Evolutionary conservation across 1,284 basidiomycete species (phyloP).

Genomic region (Heliocybe sulcata): DNA sequence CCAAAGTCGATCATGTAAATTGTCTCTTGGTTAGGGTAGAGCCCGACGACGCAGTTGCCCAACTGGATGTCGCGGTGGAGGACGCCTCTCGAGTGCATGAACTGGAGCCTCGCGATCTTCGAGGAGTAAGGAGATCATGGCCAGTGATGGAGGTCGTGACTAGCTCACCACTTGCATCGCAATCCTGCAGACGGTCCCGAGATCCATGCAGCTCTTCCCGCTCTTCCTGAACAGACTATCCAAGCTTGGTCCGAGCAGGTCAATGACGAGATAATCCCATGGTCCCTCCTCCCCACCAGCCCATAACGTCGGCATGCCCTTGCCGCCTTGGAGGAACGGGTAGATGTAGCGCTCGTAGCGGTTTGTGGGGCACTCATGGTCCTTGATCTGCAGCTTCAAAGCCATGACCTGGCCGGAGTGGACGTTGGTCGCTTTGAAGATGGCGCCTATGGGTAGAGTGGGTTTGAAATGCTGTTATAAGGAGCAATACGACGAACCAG

Average conservation of each 20-base stretch:
- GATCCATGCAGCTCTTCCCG: constrained; percentile 51
- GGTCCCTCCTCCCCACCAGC: constrained; percentile 48
- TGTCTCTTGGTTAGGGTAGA: constrained; percentile 42
- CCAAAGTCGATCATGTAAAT: constrained; percentile 82
- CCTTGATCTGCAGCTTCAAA: constrained; percentile 58
- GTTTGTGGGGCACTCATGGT: constrained; percentile 71
- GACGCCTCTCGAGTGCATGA: constrained; percentile 65
- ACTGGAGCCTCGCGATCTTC: constrained; percentile 60
- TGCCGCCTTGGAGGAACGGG: constrained; percentile 62
- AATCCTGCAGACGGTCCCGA: constrained; percentile 63
- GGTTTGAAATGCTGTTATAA: neutral
- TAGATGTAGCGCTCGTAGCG: constrained; percentile 61
- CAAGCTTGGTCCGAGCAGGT: constrained; percentile 61
- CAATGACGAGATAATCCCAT: constrained; percentile 72
- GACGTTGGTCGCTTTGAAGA: constrained; percentile 53
- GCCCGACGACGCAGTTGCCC: constrained; percentile 64
- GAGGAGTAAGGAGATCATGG: constrained; percentile 1
- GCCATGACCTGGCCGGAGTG: constrained; percentile 53
- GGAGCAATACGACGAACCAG: constrained; percentile 6
- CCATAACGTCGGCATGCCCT: constrained; percentile 65
- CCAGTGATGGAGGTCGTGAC: neutral
- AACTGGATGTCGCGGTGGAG: constrained; percentile 73
- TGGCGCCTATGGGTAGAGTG: constrained; percentile 42
- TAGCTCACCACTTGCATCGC: constrained; percentile 64
- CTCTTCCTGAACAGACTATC: constrained; percentile 51